A percentile compares a stretch with the other conserved stretches of the same genome.
Evolutionary conservation across 441 rosid species (phyloP).

Genomic region (Oxalis stricta): DNA sequence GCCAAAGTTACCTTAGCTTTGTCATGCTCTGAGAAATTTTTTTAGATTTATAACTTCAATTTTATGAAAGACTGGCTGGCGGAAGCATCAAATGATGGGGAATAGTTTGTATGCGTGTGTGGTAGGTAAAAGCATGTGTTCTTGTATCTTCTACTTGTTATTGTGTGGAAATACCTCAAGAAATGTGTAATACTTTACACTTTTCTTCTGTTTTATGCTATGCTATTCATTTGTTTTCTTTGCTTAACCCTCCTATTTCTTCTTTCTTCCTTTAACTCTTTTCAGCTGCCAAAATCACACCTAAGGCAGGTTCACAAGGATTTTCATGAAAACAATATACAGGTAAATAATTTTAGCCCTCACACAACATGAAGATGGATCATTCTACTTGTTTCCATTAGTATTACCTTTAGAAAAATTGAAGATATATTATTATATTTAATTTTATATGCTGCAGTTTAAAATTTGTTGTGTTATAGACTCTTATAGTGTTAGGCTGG

Average conservation of each 20-base stretch:
- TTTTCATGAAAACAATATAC: constrained; percentile 54
- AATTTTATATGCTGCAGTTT: not conserved
- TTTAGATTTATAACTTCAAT: too few species aligned
- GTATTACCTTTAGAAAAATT: not conserved
- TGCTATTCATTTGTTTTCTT: constrained; percentile 3
- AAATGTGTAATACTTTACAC: too few species aligned
- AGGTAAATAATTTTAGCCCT: constrained; percentile 30
- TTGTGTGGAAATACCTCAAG: not conserved
- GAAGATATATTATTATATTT: too few species aligned
- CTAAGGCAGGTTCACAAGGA: constrained; percentile 69
- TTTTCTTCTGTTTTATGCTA: not conserved
- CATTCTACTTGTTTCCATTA: not conserved
- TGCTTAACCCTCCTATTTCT: constrained; percentile 2
- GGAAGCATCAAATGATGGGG: too few species aligned
- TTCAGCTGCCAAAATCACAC: constrained; percentile 72
- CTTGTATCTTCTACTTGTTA: too few species aligned
- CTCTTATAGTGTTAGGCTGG: not conserved
- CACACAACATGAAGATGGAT: not conserved
- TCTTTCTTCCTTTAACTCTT: not conserved
- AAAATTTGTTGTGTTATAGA: not conserved
- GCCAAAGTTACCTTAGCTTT: too few species aligned
- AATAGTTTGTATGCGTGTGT: too few species aligned
- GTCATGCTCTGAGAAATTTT: too few species aligned
- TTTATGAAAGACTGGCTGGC: too few species aligned
- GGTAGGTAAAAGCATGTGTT: too few species aligned